These are phyloP conservation scores for Xylaria palmicola DNA, from an alignment of 495 filamentous ascomycete genomes.

Conservation along the genomic window DNA sequence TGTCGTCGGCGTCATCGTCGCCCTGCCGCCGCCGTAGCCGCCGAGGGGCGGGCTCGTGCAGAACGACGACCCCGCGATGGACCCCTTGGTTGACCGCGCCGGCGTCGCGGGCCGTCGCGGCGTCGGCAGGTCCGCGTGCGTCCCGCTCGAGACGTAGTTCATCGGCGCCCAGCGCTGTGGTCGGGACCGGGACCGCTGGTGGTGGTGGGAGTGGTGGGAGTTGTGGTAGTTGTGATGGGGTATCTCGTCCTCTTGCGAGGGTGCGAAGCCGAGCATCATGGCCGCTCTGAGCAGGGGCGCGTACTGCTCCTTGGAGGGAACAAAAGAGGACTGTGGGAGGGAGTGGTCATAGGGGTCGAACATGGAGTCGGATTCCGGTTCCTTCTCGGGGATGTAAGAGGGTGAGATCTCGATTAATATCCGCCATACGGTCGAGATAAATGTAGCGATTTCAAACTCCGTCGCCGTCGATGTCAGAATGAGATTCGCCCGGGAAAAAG, in stretches of 20 bases:
- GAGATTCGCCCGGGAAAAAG: slow-evolving; percentile 43
- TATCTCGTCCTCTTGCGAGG: neutral
- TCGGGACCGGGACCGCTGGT: neutral
- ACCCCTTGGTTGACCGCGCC: slow-evolving; percentile 7
- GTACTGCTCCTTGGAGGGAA: slow-evolving; percentile 5
- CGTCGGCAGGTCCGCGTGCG: slow-evolving; percentile 2
- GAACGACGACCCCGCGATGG: slow-evolving; percentile 6
- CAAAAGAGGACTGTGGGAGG: neutral
- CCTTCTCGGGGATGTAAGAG: slow-evolving; percentile 36
- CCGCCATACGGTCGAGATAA: slow-evolving; percentile 42
- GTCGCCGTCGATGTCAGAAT: slow-evolving; percentile 41
- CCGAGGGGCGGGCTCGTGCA: no score
- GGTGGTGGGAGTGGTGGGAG: no score
- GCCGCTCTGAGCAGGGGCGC: slow-evolving; percentile 4
- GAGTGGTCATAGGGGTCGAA: neutral
- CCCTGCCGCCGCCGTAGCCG: slow-evolving; percentile 12
- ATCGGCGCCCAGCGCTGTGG: neutral
- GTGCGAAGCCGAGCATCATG: slow-evolving; percentile 13
- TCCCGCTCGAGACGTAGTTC: slow-evolving; percentile 9
- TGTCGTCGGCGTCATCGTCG: slow-evolving; percentile 19
- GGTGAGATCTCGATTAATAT: slow-evolving; percentile 35
- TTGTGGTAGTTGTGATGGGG: no score
- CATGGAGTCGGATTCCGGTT: neutral
- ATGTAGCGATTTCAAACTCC: slow-evolving; percentile 37
- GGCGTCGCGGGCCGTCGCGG: neutral